phyloP scores from a whole-genome alignment of 345 rosid genomes.

The Gossypium longicalyx region DNA sequence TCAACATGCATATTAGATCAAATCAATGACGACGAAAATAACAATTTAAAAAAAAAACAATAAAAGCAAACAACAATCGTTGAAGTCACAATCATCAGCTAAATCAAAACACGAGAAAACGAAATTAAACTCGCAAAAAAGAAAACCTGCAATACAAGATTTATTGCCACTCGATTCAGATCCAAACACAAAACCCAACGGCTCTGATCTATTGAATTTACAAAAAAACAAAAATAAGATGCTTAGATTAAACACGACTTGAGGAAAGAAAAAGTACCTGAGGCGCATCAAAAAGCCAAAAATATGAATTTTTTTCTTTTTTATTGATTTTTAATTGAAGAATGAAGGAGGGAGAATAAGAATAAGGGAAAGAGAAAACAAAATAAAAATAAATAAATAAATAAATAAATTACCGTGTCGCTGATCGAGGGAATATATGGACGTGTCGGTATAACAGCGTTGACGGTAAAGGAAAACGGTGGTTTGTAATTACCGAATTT shows the following conservation, averaged over 20 bases:
- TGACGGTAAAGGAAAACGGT: not conserved
- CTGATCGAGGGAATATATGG: not conserved
- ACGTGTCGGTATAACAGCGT: not conserved
- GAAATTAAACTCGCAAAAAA: not conserved
- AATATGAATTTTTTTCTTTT: not conserved
- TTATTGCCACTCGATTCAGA: not conserved
- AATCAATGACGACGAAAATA: not conserved
- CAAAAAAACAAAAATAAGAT: not conserved
- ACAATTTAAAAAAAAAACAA: not conserved
- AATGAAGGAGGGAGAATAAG: not conserved
- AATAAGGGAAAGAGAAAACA: not conserved
- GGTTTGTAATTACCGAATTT: not conserved
- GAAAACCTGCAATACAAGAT: not conserved
- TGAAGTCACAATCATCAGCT: slow-evolving; percentile 1
- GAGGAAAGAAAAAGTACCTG: slow-evolving; percentile 20
- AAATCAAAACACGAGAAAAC: not conserved
- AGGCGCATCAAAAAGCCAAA: not conserved
- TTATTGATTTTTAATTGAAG: not conserved
- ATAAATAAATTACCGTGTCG: not conserved
- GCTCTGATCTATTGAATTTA: not conserved
- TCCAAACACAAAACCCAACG: slow-evolving; percentile 9
- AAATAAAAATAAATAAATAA: not conserved
- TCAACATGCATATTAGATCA: not conserved
- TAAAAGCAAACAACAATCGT: not conserved
- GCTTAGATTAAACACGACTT: not conserved